A percentile compares a stretch with the other conserved stretches of the same genome.
phyloP scores from a whole-genome alignment of 2,329 filamentous ascomycete species.

The Diaporthe amygdali region DNA sequence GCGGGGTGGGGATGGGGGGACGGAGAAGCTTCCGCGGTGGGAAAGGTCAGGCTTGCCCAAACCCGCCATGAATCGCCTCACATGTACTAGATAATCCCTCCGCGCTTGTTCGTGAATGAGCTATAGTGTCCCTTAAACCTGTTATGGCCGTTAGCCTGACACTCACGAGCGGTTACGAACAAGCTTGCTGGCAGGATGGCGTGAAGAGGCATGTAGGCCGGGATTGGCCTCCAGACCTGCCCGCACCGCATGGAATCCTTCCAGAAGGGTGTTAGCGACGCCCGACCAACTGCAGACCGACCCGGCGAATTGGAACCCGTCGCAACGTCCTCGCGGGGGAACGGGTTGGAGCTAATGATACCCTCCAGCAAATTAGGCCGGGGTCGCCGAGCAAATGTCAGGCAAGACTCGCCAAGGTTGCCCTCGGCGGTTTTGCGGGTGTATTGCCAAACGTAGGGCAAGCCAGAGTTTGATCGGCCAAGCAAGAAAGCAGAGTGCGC shows the following conservation, averaged over 20 bases:
- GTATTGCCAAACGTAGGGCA: constrained; percentile 6
- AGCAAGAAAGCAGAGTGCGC: not conserved
- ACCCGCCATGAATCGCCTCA: constrained; percentile 4
- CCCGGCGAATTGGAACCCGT: constrained; percentile 8
- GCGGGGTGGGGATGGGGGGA: not conserved
- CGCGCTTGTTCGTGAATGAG: not conserved
- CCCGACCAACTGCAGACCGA: not conserved
- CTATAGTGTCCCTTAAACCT: not conserved
- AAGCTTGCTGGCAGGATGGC: not conserved
- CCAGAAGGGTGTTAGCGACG: constrained; percentile 3
- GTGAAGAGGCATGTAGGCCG: not conserved
- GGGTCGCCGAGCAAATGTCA: not conserved
- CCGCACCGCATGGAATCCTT: not conserved
- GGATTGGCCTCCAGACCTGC: not conserved
- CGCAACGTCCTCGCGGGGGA: not conserved
- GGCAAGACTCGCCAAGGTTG: constrained; percentile 5
- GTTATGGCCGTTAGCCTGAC: not conserved
- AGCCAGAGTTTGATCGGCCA: not conserved
- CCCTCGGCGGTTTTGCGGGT: constrained; percentile 6
- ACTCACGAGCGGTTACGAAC: not conserved
- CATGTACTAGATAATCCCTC: not conserved
- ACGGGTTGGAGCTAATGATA: not conserved
- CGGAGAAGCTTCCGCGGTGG: constrained; percentile 14
- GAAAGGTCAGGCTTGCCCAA: not conserved
- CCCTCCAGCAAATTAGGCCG: not conserved